Evolutionary conservation across 192 early-diverging fungal genomes (phyloP).

Genomic region (Coemansia sp.): DNA sequence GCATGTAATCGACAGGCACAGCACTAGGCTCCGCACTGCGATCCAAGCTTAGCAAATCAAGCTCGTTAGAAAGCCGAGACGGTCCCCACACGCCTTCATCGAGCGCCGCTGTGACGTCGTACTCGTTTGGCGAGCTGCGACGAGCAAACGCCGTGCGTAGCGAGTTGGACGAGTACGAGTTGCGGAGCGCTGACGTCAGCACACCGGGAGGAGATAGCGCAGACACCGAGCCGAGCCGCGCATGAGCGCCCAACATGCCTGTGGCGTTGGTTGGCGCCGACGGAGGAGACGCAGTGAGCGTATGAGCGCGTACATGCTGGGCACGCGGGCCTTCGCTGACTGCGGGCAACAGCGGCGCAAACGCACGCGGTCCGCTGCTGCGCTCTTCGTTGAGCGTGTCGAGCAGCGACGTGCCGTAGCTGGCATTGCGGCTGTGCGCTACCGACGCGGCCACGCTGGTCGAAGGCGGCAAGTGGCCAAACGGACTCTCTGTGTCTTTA

Average conservation of each 20-base stretch:
- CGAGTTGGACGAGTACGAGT: conserved; percentile 51
- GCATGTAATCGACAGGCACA: not conserved
- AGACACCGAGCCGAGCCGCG: conserved; percentile 38
- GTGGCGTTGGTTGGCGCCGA: conserved; percentile 27
- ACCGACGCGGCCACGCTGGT: conserved; percentile 14
- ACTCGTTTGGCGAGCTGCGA: conserved; percentile 29
- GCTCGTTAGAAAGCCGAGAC: conserved; percentile 44
- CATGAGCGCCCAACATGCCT: conserved; percentile 41
- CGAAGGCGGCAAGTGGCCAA: conserved; percentile 11
- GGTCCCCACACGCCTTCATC: conserved; percentile 51
- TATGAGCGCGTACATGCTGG: conserved; percentile 25
- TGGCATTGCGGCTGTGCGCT: conserved; percentile 44
- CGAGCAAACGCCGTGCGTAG: conserved; percentile 44
- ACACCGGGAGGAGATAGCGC: conserved; percentile 7
- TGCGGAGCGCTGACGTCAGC: conserved; percentile 45
- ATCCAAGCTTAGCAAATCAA: conserved; percentile 27
- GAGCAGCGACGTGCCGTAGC: conserved; percentile 53
- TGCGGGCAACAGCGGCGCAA: conserved; percentile 10
- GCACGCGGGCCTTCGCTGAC: conserved; percentile 4
- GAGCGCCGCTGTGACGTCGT: conserved; percentile 15
- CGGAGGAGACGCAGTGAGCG: conserved; percentile 30
- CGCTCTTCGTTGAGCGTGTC: conserved; percentile 48
- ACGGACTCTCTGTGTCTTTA: conserved; percentile 3
- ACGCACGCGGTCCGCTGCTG: not conserved
- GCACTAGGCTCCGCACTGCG: conserved; percentile 4